phyloP scores from a whole-genome alignment of 2,329 filamentous ascomycete genomes.

The Fusarium mundagurra region DNA sequence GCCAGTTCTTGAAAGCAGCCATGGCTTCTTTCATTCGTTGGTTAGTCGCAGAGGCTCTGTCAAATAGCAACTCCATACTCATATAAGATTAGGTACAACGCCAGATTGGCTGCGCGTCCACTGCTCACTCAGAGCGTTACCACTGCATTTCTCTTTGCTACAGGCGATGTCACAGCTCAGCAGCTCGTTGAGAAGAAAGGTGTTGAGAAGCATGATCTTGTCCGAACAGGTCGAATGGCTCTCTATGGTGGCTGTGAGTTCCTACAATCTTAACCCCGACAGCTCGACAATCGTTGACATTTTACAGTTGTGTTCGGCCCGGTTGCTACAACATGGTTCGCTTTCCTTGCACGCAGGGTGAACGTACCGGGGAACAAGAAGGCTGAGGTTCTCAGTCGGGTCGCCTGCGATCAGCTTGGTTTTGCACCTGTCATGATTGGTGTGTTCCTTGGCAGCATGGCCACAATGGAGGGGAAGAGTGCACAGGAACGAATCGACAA shows the following conservation, averaged over 20 bases:
- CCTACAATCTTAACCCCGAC: background rate
- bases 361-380: slow-evolving; percentile 67
- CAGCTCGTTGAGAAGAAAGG: slow-evolving; percentile 88
- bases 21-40: slow-evolving; percentile 48
- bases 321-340: slow-evolving; percentile 87
- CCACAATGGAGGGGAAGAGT: slow-evolving; percentile 75
- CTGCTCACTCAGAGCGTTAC: slow-evolving; percentile 91
- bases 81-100: slow-evolving; percentile 76
- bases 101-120: slow-evolving; percentile 80
- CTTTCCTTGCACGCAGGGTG: slow-evolving; percentile 77
- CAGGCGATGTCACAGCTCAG: slow-evolving; percentile 90
- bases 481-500: slow-evolving; percentile 73
- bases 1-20: background rate
- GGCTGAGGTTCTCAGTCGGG: slow-evolving; percentile 78
- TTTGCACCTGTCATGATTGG: slow-evolving; percentile 88
- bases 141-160: slow-evolving; percentile 90
- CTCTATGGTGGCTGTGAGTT: slow-evolving; percentile 78
- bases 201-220: slow-evolving; percentile 76
- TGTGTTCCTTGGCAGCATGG: slow-evolving; percentile 86
- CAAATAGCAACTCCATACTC: slow-evolving; percentile 14
- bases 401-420: slow-evolving; percentile 80
- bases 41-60: slow-evolving; percentile 32
- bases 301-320: slow-evolving; percentile 81
- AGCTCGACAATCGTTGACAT: slow-evolving; percentile 11
- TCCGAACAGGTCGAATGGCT: slow-evolving; percentile 80